Conservation (phyloP, 1,284 basidiomycete species). For the Psilocybe mexicana region DNA sequence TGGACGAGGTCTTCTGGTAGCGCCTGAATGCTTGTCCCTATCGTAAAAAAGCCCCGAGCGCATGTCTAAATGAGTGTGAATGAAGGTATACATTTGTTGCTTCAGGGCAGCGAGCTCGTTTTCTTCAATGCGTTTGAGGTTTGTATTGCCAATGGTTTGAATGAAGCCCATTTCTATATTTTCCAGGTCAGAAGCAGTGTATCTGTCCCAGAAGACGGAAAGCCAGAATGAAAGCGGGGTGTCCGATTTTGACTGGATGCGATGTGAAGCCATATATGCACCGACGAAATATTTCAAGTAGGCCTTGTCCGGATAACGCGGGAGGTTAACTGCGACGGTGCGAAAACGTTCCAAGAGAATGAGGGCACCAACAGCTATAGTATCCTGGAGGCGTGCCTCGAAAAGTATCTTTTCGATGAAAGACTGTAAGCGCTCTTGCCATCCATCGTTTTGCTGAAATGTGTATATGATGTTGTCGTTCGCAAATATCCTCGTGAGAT, state of each 20-base stretch:
- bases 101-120: neutral
- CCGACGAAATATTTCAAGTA: constrained; percentile 9
- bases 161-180: neutral
- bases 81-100: constrained; percentile 5
- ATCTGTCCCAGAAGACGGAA: neutral
- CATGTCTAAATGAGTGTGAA: constrained; percentile 2
- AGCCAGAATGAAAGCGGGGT: constrained; percentile 2
- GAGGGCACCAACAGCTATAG: constrained; percentile 2
- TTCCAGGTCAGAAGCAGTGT: neutral
- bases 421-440: constrained; percentile 5
- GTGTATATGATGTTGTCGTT: neutral
- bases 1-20: neutral
- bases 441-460: constrained; percentile 4
- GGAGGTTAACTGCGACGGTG: neutral
- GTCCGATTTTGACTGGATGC: neutral
- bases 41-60: constrained; percentile 8
- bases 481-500: constrained; percentile 9
- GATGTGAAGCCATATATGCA: constrained; percentile 9
- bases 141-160: neutral
- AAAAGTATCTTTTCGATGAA: neutral
- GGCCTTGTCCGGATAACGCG: constrained; percentile 6
- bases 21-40: neutral
- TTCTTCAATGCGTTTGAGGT: neutral
- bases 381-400: constrained; percentile 5
- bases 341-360: constrained; percentile 3